Evolutionary conservation across 805 yeast species (phyloP).

Genomic region (Wickerhamiella galacta): DNA sequence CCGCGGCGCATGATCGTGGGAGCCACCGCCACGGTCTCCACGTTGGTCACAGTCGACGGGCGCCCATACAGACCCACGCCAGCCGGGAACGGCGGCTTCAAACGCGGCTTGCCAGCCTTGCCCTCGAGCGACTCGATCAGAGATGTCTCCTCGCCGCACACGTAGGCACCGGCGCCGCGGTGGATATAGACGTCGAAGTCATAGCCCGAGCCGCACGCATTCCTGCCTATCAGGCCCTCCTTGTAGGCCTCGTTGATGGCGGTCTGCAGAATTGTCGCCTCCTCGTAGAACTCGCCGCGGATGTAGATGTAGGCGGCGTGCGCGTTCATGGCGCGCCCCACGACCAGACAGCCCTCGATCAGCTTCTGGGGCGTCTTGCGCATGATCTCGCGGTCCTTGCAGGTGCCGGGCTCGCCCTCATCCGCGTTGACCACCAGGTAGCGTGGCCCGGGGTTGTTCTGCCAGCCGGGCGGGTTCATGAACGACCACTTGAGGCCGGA

Average conservation of each 20-base stretch:
- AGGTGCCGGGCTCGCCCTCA: slow-evolving; percentile 91
- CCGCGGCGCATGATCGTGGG: slow-evolving; percentile 84
- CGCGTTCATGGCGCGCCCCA: slow-evolving; percentile 87
- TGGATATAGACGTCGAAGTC: slow-evolving; percentile 71
- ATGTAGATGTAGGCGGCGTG: slow-evolving; percentile 84
- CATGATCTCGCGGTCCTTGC: slow-evolving; percentile 82
- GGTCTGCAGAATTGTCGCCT: slow-evolving; percentile 51
- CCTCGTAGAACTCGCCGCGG: slow-evolving; percentile 80
- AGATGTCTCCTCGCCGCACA: slow-evolving; percentile 88
- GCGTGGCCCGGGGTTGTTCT: slow-evolving; percentile 75
- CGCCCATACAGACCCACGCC: slow-evolving; percentile 85
- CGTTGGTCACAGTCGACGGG: slow-evolving; percentile 82
- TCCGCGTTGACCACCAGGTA: slow-evolving; percentile 82
- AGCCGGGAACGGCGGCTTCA: slow-evolving; percentile 91
- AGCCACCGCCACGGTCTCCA: slow-evolving; percentile 80
- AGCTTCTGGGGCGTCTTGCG: slow-evolving; percentile 85
- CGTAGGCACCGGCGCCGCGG: slow-evolving; percentile 87
- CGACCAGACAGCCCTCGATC: slow-evolving; percentile 78
- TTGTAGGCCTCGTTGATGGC: slow-evolving; percentile 81
- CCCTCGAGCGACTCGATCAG: slow-evolving; percentile 80
- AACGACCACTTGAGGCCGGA: slow-evolving; percentile 84
- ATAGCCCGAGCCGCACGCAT: slow-evolving; percentile 79
- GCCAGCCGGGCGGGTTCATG: slow-evolving; percentile 95
- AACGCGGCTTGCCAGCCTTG: slow-evolving; percentile 84
- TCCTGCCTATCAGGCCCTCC: slow-evolving; percentile 64